Conservation (phyloP, 768 basidiomycete species). For the Podaxis sp. region DNA sequence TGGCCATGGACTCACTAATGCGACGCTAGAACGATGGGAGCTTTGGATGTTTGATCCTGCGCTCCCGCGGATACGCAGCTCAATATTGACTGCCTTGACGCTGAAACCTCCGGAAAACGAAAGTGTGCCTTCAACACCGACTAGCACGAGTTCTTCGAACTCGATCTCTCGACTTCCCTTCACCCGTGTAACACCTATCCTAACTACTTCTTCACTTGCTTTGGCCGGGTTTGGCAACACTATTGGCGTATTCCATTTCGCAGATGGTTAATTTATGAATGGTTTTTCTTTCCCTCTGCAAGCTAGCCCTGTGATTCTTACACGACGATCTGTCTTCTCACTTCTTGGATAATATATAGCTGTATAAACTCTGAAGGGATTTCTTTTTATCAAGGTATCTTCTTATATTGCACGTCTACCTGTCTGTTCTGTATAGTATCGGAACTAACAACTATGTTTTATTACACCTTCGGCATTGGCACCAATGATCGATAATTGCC, state of each 20-base stretch:
- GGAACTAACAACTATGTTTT: background rate
- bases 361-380: conserved; percentile 12
- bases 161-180: conserved; percentile 68
- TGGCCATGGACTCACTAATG: conserved; percentile 51
- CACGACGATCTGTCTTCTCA: background rate
- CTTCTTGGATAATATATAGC: conserved; percentile 10
- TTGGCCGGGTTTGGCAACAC: conserved; percentile 83
- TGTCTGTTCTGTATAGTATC: conserved; percentile 6
- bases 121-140: conserved; percentile 21
- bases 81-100: conserved; percentile 49
- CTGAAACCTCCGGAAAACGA: conserved; percentile 20
- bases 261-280: conserved; percentile 16
- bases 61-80: conserved; percentile 45
- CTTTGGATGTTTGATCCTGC: conserved; percentile 74
- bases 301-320: background rate
- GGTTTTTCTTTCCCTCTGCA: background rate
- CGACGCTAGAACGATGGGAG: conserved; percentile 81
- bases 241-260: conserved; percentile 55
- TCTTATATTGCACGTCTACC: background rate
- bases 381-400: background rate
- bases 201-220: conserved; percentile 47
- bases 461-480: background rate
- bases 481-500: background rate
- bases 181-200: conserved; percentile 68
- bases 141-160: conserved; percentile 23